Conservation (phyloP, 129 eudicot species). For the Smallanthus sonchifolius region DNA sequence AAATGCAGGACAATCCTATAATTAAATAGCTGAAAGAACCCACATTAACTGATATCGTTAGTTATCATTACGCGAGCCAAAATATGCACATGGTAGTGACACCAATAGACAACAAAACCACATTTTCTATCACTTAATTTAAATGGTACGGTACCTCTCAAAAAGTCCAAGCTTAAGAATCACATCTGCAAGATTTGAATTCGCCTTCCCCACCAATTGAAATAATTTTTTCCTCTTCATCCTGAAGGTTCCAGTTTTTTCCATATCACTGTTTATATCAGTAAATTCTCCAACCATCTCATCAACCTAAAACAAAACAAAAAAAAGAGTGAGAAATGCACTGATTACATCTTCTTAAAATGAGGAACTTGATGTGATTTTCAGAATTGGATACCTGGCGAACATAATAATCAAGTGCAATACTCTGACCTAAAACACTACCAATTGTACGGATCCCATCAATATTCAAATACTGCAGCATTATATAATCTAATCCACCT, state of each 20-base stretch:
- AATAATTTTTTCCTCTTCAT: conserved; percentile 87
- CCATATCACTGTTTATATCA: conserved; percentile 90
- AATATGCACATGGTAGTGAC: neutral
- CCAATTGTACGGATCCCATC: conserved; percentile 94
- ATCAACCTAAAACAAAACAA: conserved; percentile 57
- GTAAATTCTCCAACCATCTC: conserved; percentile 94
- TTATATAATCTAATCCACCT: conserved; percentile 85
- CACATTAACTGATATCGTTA: neutral
- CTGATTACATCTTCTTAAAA: neutral
- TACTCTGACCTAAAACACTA: conserved; percentile 94
- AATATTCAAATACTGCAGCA: conserved; percentile 71
- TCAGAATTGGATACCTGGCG: conserved; percentile 56
- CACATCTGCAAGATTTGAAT: conserved; percentile 93
- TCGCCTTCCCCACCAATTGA: conserved; percentile 93
- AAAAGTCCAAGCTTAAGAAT: conserved; percentile 95
- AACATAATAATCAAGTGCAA: conserved; percentile 93
- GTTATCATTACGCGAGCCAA: conserved; percentile 4
- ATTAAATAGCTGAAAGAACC: conserved; percentile 1
- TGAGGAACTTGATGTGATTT: neutral
- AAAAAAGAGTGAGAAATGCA: neutral
- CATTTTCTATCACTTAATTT: conserved; percentile 3
- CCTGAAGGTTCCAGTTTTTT: conserved; percentile 85
- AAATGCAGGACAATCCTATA: neutral
- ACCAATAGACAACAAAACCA: neutral
- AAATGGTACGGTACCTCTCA: conserved; percentile 68